Evolutionary conservation across 345 rosid species (phyloP).

Genomic region (Xanthoceras sorbifolium): DNA sequence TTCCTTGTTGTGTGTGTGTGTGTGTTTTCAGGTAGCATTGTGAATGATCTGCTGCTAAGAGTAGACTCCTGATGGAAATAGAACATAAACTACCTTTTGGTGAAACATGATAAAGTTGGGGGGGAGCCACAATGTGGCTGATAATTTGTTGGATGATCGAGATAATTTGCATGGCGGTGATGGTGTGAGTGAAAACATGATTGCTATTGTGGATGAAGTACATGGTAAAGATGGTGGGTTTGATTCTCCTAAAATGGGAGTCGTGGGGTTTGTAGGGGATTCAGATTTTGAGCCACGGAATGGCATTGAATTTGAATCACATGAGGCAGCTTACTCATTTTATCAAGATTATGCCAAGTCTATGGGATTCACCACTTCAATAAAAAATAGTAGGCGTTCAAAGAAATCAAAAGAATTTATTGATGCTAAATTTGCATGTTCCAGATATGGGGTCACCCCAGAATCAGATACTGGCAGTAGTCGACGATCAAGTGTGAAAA

Average conservation of each 20-base stretch:
- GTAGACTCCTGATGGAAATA: constrained; percentile 13
- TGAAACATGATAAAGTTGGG: constrained; percentile 19
- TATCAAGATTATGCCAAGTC: constrained; percentile 47
- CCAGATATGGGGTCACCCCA: constrained; percentile 42
- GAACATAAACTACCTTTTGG: neutral
- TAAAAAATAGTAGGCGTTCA: constrained; percentile 44
- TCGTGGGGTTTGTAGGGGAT: constrained; percentile 26
- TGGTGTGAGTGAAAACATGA: constrained; percentile 14
- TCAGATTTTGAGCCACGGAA: constrained; percentile 27
- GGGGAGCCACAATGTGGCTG: constrained; percentile 12
- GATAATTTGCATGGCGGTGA: constrained; percentile 19
- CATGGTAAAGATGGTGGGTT: constrained; percentile 17
- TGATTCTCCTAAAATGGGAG: constrained; percentile 22
- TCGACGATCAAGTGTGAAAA: constrained; percentile 38
- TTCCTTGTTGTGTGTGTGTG: neutral
- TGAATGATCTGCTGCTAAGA: neutral
- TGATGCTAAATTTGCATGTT: constrained; percentile 32
- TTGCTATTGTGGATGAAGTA: constrained; percentile 18
- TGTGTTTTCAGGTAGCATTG: constrained; percentile 19
- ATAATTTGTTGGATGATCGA: constrained; percentile 27
- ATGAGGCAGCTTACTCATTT: constrained; percentile 39
- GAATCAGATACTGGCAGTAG: constrained; percentile 39
- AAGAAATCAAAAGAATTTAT: constrained; percentile 43
- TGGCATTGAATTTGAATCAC: constrained; percentile 44
- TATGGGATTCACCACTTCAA: constrained; percentile 44